Conservation (phyloP, 2,329 filamentous ascomycete genomes). For the Diplodia intermedia region DNA sequence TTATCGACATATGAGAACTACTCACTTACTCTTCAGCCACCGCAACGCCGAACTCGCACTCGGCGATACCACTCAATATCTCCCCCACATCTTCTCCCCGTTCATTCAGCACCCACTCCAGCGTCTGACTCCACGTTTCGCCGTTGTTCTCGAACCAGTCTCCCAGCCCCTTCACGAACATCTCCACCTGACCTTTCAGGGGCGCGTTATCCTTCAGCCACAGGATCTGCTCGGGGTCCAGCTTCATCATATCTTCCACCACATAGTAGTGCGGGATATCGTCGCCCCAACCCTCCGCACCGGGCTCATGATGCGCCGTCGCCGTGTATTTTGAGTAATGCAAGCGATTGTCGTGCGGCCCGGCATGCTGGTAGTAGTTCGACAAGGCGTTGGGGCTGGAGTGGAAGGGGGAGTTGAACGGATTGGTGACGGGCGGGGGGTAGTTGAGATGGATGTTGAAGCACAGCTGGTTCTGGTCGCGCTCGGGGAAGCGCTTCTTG, state of each 20-base stretch:
- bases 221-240: slow-evolving; percentile 66
- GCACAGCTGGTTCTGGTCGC: slow-evolving; percentile 55
- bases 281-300: slow-evolving; percentile 69
- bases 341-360: slow-evolving; percentile 46
- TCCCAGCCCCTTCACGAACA: slow-evolving; percentile 59
- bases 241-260: slow-evolving; percentile 69
- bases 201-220: slow-evolving; percentile 64
- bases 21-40: slow-evolving; percentile 37
- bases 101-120: slow-evolving; percentile 63
- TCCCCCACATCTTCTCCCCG: slow-evolving; percentile 60
- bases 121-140: slow-evolving; percentile 66
- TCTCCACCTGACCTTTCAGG: slow-evolving; percentile 64
- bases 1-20: background rate
- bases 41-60: slow-evolving; percentile 73
- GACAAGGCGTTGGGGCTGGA: slow-evolving; percentile 42
- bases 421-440: slow-evolving; percentile 53
- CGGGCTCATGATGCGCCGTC: slow-evolving; percentile 59
- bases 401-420: slow-evolving; percentile 40
- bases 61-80: slow-evolving; percentile 70
- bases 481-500: slow-evolving; percentile 61
- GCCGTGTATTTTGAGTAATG: slow-evolving; percentile 56
- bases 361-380: slow-evolving; percentile 42
- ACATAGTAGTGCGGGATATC: slow-evolving; percentile 69
- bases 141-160: slow-evolving; percentile 70
- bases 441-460: slow-evolving; percentile 63